Percentiles rank a stretch among this genome's conserved stretches.
phyloP scores from a whole-genome alignment of 129 eudicot species.

The Lactuca saligna region DNA sequence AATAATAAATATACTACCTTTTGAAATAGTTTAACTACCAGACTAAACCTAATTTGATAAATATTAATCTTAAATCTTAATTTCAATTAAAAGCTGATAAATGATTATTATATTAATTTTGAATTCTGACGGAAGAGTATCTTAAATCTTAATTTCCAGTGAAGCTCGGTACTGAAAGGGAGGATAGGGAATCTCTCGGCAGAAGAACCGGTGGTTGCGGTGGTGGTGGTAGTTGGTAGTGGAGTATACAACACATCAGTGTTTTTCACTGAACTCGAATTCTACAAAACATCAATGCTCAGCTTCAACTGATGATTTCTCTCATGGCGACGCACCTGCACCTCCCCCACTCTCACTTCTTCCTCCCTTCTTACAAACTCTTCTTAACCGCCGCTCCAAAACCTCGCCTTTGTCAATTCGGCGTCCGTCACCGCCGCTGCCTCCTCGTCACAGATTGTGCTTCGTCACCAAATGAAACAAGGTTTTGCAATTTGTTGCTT shows the following conservation, averaged over 20 bases:
- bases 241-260: constrained; percentile 17
- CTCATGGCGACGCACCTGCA: constrained; percentile 25
- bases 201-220: constrained; percentile 22
- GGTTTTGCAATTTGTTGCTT: constrained; percentile 18
- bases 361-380: constrained; percentile 28
- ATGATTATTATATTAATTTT: not conserved
- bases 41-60: too few relatives aligned
- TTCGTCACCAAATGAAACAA: constrained; percentile 22
- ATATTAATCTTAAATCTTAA: too few relatives aligned
- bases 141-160: not conserved
- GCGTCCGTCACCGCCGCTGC: constrained; percentile 9
- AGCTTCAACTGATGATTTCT: constrained; percentile 8
- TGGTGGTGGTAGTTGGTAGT: constrained; percentile 6
- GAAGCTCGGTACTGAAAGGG: not conserved
- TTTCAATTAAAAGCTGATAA: too few relatives aligned
- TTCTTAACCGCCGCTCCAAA: constrained; percentile 21
- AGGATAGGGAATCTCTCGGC: constrained; percentile 28
- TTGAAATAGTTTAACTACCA: too few relatives aligned
- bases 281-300: constrained; percentile 22
- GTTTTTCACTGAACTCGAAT: not conserved
- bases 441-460: constrained; percentile 23
- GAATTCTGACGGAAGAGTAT: constrained; percentile 3
- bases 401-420: constrained; percentile 25
- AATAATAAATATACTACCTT: too few relatives aligned
- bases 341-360: constrained; percentile 25